Base-by-base conservation (phyloP, 1,284 basidiomycete species). In the Coriolopsis trogii region DNA sequence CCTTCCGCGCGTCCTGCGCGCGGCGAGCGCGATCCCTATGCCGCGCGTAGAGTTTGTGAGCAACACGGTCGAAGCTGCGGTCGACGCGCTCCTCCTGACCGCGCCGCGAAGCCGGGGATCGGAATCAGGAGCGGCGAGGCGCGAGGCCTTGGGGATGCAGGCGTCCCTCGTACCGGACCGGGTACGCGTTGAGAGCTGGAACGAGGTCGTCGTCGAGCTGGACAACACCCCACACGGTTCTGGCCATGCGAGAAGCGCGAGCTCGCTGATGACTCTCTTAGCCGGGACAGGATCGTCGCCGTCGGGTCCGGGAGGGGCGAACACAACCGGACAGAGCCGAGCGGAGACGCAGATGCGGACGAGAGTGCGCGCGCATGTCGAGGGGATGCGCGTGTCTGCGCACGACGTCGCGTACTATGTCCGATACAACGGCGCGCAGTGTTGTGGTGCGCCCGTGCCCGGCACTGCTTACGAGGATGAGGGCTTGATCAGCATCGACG, bases 341-440 rank as follows among this genome's bases (percentile, higher is more conserved):
- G 41, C 28, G 50, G 62, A 30, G 40, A 43, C 26, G 56, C 60
- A 37, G 18, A 39, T 53, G 20, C 34, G 36, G 28, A 55, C 55
- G 20, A 62, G 71, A 20, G 61, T 76, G 2, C 67, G 63, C 12
- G 49, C 79, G 10, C 73, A 74, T 44, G 55, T 79, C 41, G 75
- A 77, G 34, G 78, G 78, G 3, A 60, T 80, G 15, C 70, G 77
- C 24, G 55, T 76, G 41, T 66, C 68, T 12, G 67, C 73, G 8
- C 67, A 69, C 38, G 71, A 73, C 6, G 60, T 80, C 42, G 76
- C 72, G 16, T 81, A 79, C 60, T 78, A 74, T 51, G 64, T 76
- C 49, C 67, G 64, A 34, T 77, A 75, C 55, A 71, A 66, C 29
- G 70, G 67, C 34, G 38, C 70, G 29, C 31, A 34, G 28, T 33